Conservation (phyloP, 1,284 basidiomycete genomes). For the Heliocybe sulcata region DNA sequence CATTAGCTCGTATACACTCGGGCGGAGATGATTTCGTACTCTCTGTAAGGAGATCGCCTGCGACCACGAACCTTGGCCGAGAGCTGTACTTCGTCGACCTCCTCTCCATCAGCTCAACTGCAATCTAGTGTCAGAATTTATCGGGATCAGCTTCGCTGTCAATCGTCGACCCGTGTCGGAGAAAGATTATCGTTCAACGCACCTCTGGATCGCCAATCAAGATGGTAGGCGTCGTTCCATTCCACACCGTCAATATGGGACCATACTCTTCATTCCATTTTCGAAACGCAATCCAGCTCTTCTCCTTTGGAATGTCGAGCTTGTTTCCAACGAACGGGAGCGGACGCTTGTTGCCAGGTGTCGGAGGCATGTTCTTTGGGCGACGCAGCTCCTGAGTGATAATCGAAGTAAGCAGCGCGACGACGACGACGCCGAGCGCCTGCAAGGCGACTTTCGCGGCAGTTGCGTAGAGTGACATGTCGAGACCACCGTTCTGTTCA, state of each 20-base stretch:
- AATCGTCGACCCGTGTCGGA: background rate
- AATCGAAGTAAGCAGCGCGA: background rate
- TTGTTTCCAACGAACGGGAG: background rate
- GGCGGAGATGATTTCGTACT: background rate
- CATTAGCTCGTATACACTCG: background rate
- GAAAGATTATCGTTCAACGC: background rate
- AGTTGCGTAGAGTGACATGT: background rate
- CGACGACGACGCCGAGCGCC: background rate
- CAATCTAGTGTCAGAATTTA: background rate
- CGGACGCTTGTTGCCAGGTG: conserved; percentile 1
- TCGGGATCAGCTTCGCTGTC: background rate
- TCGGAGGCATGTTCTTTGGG: conserved; percentile 2
- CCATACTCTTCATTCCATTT: conserved; percentile 2
- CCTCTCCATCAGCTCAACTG: conserved; percentile 1
- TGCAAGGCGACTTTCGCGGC: background rate
- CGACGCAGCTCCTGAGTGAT: background rate
- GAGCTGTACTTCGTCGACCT: background rate
- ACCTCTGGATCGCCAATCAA: conserved; percentile 1
- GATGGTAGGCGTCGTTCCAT: background rate
- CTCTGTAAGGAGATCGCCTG: background rate
- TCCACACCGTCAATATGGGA: background rate
- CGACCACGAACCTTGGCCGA: background rate
- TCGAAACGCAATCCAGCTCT: conserved; percentile 1
- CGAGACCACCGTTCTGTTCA: too few relatives aligned
- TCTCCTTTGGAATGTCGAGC: conserved; percentile 2